Evolutionary conservation across 768 basidiomycete species (phyloP).

Genomic region (Candolleomyces eurysporus): DNA sequence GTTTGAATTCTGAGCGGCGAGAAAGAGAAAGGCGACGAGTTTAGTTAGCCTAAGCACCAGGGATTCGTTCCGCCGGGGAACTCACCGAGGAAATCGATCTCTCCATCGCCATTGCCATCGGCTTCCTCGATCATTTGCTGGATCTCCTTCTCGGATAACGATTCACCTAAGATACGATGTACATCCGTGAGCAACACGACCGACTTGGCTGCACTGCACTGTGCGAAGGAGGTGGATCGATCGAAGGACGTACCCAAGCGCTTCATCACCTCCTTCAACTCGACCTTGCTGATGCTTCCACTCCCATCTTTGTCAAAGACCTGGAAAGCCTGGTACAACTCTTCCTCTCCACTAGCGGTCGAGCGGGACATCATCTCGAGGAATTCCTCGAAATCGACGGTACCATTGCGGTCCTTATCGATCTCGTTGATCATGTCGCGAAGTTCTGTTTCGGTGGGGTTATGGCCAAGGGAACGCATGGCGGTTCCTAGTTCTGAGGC

Average conservation of each 20-base stretch:
- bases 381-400: constrained; percentile 47
- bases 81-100: constrained; percentile 75
- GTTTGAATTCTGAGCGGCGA: constrained; percentile 9
- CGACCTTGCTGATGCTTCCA: constrained; percentile 82
- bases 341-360: constrained; percentile 64
- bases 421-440: constrained; percentile 44
- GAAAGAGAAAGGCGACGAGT: not conserved
- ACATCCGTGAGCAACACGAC: constrained; percentile 15
- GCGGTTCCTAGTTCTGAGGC: constrained; percentile 43
- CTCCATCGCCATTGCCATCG: constrained; percentile 80
- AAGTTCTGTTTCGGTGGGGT: constrained; percentile 43
- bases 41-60: not conserved
- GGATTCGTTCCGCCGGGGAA: constrained; percentile 3
- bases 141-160: constrained; percentile 73
- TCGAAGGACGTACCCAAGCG: constrained; percentile 58
- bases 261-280: constrained; percentile 90
- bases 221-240: not conserved
- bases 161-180: constrained; percentile 48
- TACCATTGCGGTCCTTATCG: constrained; percentile 42
- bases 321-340: constrained; percentile 95
- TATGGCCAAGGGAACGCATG: constrained; percentile 46
- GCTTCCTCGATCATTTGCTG: constrained; percentile 93
- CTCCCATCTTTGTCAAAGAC: constrained; percentile 97
- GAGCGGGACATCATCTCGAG: constrained; percentile 39
- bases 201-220: too few relatives aligned